Conservation (phyloP, 1,284 basidiomycete genomes). For the Gastroboletus turbinatus region DNA sequence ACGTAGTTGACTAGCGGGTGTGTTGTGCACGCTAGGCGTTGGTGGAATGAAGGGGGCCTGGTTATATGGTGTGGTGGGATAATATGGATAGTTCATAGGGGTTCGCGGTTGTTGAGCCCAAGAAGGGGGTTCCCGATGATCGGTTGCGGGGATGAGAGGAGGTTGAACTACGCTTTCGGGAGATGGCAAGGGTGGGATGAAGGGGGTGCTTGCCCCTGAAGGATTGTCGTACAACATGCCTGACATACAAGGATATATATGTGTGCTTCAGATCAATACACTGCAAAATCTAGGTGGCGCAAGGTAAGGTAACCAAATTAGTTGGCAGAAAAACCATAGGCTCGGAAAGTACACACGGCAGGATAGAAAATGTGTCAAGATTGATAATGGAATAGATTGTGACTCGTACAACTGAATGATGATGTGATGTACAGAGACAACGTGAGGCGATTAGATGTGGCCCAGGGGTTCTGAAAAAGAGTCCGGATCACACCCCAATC, state of each 20-base stretch:
- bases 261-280: constrained; percentile 21
- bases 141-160: constrained; percentile 27
- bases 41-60: constrained; percentile 33
- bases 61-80: constrained; percentile 30
- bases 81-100: constrained; percentile 32
- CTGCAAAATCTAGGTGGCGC: constrained; percentile 21
- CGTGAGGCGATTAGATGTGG: constrained; percentile 1
- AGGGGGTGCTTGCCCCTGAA: constrained; percentile 32
- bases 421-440: not conserved
- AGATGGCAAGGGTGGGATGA: constrained; percentile 35
- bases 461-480: constrained; percentile 9
- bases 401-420: constrained; percentile 14
- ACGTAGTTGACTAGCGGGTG: constrained; percentile 25
- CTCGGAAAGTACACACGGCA: constrained; percentile 15
- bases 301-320: constrained; percentile 6
- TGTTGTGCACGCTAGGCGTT: constrained; percentile 28
- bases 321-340: not conserved
- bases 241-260: constrained; percentile 24
- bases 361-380: not conserved
- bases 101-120: constrained; percentile 32
- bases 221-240: constrained; percentile 32
- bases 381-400: constrained; percentile 12
- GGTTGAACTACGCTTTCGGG: constrained; percentile 28
- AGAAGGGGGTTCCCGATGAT: constrained; percentile 21
- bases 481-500: constrained; percentile 5